Evolutionary conservation across 2,329 filamentous ascomycete species (phyloP).

Genomic region (Penicillium sp.): DNA sequence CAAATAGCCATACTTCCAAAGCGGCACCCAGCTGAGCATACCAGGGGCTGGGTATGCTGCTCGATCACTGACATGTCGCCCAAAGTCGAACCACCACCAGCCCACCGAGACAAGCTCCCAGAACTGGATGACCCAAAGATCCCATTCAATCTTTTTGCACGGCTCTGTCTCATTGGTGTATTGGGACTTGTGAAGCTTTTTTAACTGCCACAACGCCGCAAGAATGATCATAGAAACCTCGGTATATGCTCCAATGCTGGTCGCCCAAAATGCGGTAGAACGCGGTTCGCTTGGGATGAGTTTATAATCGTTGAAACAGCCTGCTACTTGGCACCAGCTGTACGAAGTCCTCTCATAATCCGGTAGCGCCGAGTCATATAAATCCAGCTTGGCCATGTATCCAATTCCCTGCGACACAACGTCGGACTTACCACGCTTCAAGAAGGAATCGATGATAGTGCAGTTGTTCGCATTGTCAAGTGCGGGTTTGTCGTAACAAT

Average conservation of each 20-base stretch:
- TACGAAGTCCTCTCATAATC: background rate
- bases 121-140: background rate
- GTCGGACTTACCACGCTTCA: too few species aligned
- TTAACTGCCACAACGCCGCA: background rate
- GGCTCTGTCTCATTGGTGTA: background rate
- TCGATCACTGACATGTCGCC: background rate
- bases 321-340: background rate
- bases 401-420: too few species aligned
- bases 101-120: background rate
- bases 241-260: background rate
- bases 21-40: background rate
- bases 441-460: too few species aligned
- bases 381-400: too few species aligned
- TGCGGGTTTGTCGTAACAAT: too few species aligned
- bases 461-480: too few species aligned
- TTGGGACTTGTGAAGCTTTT: background rate
- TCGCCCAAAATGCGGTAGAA: background rate
- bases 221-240: background rate
- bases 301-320: slow-evolving; percentile 1
- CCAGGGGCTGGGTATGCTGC: background rate
- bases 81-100: slow-evolving; percentile 1
- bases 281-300: background rate
- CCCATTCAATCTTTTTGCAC: background rate
- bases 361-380: too few species aligned
- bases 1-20: background rate